Conservation (phyloP, 805 yeast species). For the Zygoascus tannicola region DNA sequence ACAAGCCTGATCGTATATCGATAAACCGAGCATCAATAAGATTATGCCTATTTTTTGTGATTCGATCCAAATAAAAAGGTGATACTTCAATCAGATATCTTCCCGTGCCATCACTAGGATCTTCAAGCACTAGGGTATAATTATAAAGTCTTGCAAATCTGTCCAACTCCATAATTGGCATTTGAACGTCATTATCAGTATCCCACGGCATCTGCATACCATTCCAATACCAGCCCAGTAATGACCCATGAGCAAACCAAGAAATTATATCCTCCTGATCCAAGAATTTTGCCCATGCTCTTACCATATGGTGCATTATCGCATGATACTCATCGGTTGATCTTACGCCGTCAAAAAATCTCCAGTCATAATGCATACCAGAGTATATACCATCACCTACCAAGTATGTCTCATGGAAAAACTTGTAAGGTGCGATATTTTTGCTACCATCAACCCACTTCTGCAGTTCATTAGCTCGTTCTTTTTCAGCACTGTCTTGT, state of each 20-base stretch:
- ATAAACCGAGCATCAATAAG: constrained; percentile 50
- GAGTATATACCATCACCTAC: constrained; percentile 12
- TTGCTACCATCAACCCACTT: neutral
- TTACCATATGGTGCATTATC: constrained; percentile 38
- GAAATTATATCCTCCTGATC: constrained; percentile 35
- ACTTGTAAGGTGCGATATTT: constrained; percentile 10
- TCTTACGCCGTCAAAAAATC: constrained; percentile 46
- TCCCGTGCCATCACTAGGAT: constrained; percentile 39
- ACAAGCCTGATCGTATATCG: constrained; percentile 50
- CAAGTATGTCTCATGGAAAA: constrained; percentile 16
- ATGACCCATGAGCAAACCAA: constrained; percentile 43
- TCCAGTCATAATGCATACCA: constrained; percentile 49
- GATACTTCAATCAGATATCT: constrained; percentile 39
- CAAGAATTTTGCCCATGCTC: constrained; percentile 39
- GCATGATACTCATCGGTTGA: constrained; percentile 32
- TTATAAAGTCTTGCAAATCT: constrained; percentile 40
- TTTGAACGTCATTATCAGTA: constrained; percentile 40
- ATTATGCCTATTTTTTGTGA: constrained; percentile 32
- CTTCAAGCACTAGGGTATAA: constrained; percentile 36
- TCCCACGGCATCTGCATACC: constrained; percentile 49
- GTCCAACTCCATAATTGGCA: constrained; percentile 40
- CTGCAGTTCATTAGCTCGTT: neutral
- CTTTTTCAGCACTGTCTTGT: neutral
- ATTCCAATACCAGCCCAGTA: constrained; percentile 43
- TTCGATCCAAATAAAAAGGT: constrained; percentile 42